Evolutionary conservation across 305 asterid genomes (phyloP).

Genomic region (Fraxinus dipetala): DNA sequence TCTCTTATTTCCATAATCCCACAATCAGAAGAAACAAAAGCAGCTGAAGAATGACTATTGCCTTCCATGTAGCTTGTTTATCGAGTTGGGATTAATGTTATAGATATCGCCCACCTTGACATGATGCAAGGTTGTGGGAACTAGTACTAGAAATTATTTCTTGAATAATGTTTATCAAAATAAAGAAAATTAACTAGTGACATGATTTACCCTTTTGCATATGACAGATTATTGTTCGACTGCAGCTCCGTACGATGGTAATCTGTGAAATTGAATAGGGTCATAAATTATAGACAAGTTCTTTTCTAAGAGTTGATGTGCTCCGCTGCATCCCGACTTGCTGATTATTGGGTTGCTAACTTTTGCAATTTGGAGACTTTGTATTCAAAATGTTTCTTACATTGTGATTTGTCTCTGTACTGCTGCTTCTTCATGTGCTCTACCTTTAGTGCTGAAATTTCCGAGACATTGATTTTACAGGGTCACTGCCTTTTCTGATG

Average conservation of each 20-base stretch:
- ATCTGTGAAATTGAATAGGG: background rate
- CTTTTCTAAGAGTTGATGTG: background rate
- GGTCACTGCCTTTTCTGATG: constrained; percentile 50
- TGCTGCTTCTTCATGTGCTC: background rate
- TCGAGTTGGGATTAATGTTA: background rate
- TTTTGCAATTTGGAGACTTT: background rate
- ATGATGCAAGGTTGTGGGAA: background rate
- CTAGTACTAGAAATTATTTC: background rate
- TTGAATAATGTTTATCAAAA: background rate
- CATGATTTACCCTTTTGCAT: background rate
- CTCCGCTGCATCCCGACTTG: background rate
- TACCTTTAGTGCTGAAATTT: constrained; percentile 1
- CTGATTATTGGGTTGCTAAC: background rate
- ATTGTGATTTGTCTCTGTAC: background rate
- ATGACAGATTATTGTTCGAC: background rate
- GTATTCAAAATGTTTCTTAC: background rate
- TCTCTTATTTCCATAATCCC: background rate
- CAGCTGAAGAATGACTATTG: background rate
- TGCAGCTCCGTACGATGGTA: background rate
- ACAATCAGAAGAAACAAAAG: background rate
- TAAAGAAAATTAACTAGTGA: background rate
- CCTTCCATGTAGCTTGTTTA: background rate
- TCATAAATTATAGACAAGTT: background rate
- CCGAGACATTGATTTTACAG: constrained; percentile 34
- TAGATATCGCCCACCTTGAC: background rate